Evolutionary conservation across 257 asterid species (phyloP).

Genomic region (Jacaranda mimosifolia): DNA sequence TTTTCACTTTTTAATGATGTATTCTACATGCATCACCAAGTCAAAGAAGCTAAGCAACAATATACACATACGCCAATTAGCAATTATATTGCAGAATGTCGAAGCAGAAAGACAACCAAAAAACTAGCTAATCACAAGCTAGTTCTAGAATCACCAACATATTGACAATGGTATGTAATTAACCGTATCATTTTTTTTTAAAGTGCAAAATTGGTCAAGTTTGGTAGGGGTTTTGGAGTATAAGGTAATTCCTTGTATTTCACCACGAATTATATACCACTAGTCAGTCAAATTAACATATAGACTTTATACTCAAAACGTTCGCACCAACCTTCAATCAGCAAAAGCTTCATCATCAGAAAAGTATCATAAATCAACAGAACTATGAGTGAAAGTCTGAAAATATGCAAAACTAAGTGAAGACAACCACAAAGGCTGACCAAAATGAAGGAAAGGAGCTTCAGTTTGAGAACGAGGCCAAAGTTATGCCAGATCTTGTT

Average conservation of each 20-base stretch:
- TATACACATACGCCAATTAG: neutral
- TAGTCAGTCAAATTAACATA: neutral
- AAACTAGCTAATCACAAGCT: constrained; percentile 27
- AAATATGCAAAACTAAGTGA: neutral
- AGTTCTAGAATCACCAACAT: constrained; percentile 24
- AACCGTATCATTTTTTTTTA: constrained; percentile 10
- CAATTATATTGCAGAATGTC: constrained; percentile 27
- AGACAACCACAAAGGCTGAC: constrained; percentile 7
- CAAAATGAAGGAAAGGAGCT: constrained; percentile 25
- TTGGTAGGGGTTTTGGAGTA: neutral
- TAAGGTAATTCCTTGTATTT: constrained; percentile 8
- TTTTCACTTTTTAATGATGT: neutral
- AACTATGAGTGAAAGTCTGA: constrained; percentile 1
- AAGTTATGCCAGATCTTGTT: constrained; percentile 47
- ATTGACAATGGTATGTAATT: neutral
- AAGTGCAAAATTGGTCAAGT: constrained; percentile 30
- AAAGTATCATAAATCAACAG: constrained; percentile 11
- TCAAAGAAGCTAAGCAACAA: constrained; percentile 38
- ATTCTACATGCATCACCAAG: constrained; percentile 20
- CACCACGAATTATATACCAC: constrained; percentile 22
- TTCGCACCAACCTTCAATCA: constrained; percentile 4
- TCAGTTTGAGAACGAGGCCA: constrained; percentile 21
- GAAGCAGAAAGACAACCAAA: constrained; percentile 30
- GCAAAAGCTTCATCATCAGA: neutral
- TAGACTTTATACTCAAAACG: neutral